A percentile compares a stretch with the other conserved stretches of the same genome.
These are phyloP conservation scores for Hypholoma fasciculare DNA, from an alignment of 768 basidiomycete species.

Conservation along the genomic window DNA sequence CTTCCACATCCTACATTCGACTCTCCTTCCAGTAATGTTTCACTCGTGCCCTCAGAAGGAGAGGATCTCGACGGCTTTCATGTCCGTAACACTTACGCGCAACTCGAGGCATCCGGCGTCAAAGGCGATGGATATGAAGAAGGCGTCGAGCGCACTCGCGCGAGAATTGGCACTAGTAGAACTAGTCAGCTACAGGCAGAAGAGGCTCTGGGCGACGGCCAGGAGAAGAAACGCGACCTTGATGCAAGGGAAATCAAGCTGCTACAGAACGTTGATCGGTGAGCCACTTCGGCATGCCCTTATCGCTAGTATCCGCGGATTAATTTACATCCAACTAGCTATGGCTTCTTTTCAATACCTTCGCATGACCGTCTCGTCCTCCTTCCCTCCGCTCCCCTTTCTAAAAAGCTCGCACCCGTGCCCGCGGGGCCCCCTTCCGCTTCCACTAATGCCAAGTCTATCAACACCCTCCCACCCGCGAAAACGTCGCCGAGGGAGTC, in stretches of 20 bases:
- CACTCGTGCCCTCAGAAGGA: slow-evolving; percentile 70
- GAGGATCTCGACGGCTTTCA: slow-evolving; percentile 84
- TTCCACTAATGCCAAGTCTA: slow-evolving; percentile 39
- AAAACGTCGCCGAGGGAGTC: slow-evolving; percentile 61
- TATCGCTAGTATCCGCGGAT: slow-evolving; percentile 4
- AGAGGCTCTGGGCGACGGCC: slow-evolving; percentile 52
- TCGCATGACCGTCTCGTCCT: slow-evolving; percentile 85
- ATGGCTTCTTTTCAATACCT: slow-evolving; percentile 84
- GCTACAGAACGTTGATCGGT: slow-evolving; percentile 86
- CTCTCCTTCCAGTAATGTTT: slow-evolving; percentile 36
- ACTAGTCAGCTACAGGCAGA: slow-evolving; percentile 53
- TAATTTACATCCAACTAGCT: slow-evolving; percentile 46
- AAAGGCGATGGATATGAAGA: slow-evolving; percentile 94
- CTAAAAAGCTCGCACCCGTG: slow-evolving; percentile 54
- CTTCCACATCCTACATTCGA: slow-evolving; percentile 11
- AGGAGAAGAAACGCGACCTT: slow-evolving; percentile 67
- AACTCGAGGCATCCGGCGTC: slow-evolving; percentile 88
- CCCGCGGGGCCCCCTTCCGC: slow-evolving; percentile 46
- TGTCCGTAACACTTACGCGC: slow-evolving; percentile 85
- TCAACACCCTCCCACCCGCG: slow-evolving; percentile 46
- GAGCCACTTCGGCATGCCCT: slow-evolving; percentile 27
- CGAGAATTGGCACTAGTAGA: slow-evolving; percentile 33
- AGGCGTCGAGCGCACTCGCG: slow-evolving; percentile 90
- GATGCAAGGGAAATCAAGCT: slow-evolving; percentile 72
- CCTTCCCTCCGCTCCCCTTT: slow-evolving; percentile 61